A percentile compares a stretch with the other conserved stretches of the same genome.
Evolutionary conservation across 441 rosid genomes (phyloP).

Genomic region (California macrophylla): DNA sequence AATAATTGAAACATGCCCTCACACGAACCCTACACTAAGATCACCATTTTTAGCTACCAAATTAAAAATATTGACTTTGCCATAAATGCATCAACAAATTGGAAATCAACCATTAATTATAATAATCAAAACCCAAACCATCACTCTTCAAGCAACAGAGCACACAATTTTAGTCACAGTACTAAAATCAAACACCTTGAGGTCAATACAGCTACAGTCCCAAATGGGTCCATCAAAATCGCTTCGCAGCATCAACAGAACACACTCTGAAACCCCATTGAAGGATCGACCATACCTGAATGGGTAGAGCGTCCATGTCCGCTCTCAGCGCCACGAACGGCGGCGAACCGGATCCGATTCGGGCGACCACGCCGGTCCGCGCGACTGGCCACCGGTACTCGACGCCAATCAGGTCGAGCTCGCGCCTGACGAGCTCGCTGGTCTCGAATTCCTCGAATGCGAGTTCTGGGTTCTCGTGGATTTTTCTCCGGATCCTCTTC

Average conservation of each 20-base stretch:
- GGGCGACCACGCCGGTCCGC: conserved; percentile 40
- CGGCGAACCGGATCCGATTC: conserved; percentile 40
- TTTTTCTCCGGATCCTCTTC: not conserved
- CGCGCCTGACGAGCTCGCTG: conserved; percentile 16
- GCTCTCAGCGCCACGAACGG: conserved; percentile 60
- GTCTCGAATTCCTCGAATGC: conserved; percentile 23
- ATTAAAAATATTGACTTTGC: not conserved
- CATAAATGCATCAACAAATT: not conserved
- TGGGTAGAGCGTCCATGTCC: conserved; percentile 64
- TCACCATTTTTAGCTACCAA: not conserved
- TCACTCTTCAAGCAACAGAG: not conserved
- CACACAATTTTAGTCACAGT: not conserved
- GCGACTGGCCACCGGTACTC: conserved; percentile 15
- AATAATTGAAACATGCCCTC: not conserved
- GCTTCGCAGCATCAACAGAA: not conserved
- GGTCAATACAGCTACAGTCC: not conserved
- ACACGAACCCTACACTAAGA: not conserved
- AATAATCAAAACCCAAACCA: conserved; percentile 1
- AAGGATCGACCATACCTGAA: conserved; percentile 33
- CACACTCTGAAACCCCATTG: not conserved
- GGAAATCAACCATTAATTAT: not conserved
- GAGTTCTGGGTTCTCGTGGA: conserved; percentile 19
- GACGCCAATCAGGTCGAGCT: conserved; percentile 19
- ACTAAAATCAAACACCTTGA: not conserved
- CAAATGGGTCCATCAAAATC: not conserved